phyloP scores from a whole-genome alignment of 2,329 filamentous ascomycete genomes.

The Xylariaceae sp. region DNA sequence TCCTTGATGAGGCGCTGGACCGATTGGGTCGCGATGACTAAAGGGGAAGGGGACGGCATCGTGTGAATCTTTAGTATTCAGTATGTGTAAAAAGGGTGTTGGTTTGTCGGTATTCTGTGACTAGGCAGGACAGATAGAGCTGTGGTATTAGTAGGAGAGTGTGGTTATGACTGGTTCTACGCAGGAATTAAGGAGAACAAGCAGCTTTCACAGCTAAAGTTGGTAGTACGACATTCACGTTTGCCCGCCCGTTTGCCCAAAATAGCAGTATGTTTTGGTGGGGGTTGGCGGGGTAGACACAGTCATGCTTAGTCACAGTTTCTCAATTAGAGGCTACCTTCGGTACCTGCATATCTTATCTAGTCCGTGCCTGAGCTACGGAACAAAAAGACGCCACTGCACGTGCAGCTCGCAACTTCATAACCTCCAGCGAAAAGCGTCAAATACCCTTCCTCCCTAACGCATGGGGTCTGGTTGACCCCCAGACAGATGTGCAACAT shows the following conservation, averaged over 20 bases:
- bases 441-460: too few relatives aligned
- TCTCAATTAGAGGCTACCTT: not conserved
- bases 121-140: too few relatives aligned
- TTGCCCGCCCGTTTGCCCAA: conserved; percentile 7
- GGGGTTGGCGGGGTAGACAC: conserved; percentile 32
- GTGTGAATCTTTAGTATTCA: conserved; percentile 14
- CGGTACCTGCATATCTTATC: not conserved
- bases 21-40: conserved; percentile 73
- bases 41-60: conserved; percentile 73
- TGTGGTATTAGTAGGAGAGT: too few relatives aligned
- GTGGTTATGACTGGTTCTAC: too few relatives aligned
- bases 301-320: not conserved
- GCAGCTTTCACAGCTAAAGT: too few relatives aligned
- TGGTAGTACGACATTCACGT: too few relatives aligned
- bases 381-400: not conserved
- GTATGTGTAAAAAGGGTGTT: not conserved
- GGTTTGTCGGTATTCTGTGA: not conserved
- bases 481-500: not conserved
- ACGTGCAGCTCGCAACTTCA: not conserved
- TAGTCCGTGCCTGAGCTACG: not conserved
- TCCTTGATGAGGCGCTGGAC: conserved; percentile 86
- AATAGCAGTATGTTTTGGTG: conserved; percentile 31
- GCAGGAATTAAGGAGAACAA: too few relatives aligned
- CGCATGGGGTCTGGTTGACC: not conserved
- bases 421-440: not conserved